Evolutionary conservation across 495 filamentous ascomycete genomes (phyloP).

Genomic region (Lophiostoma macrostomum): DNA sequence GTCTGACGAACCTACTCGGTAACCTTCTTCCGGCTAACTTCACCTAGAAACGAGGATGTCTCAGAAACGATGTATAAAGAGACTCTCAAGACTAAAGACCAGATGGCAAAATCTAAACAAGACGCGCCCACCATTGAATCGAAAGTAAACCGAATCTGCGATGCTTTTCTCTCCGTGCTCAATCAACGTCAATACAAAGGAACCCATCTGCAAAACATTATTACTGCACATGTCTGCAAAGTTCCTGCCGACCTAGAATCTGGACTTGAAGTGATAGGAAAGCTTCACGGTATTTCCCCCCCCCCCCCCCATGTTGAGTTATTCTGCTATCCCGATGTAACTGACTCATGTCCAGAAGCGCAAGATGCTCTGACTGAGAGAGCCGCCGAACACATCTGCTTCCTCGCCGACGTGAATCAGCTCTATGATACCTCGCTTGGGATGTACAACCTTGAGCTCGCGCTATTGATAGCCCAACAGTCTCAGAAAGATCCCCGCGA

Average conservation of each 20-base stretch:
- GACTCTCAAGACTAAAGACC: constrained; percentile 47
- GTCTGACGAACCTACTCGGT: constrained; percentile 26
- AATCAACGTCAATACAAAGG: constrained; percentile 51
- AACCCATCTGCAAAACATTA: constrained; percentile 81
- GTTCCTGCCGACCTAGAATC: constrained; percentile 84
- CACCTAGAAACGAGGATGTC: constrained; percentile 80
- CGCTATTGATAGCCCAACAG: constrained; percentile 87
- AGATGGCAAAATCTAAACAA: background rate
- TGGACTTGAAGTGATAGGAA: constrained; percentile 72
- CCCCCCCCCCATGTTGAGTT: background rate
- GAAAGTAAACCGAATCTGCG: constrained; percentile 85
- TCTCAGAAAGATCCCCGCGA: constrained; percentile 94
- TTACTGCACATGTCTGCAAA: constrained; percentile 94
- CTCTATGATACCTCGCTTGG: constrained; percentile 91
- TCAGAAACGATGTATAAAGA: constrained; percentile 91
- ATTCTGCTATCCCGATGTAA: background rate
- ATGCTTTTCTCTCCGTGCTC: constrained; percentile 73
- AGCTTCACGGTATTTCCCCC: constrained; percentile 55
- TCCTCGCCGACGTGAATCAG: constrained; percentile 85
- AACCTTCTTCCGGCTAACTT: constrained; percentile 5
- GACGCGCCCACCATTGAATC: constrained; percentile 35
- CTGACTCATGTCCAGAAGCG: constrained; percentile 46
- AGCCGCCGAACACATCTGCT: constrained; percentile 94
- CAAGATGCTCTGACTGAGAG: constrained; percentile 69
- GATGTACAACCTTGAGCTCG: constrained; percentile 85